A percentile compares a stretch with the other conserved stretches of the same genome.
Conservation (phyloP, 1,284 basidiomycete genomes). For the Earliella scabrosa region DNA sequence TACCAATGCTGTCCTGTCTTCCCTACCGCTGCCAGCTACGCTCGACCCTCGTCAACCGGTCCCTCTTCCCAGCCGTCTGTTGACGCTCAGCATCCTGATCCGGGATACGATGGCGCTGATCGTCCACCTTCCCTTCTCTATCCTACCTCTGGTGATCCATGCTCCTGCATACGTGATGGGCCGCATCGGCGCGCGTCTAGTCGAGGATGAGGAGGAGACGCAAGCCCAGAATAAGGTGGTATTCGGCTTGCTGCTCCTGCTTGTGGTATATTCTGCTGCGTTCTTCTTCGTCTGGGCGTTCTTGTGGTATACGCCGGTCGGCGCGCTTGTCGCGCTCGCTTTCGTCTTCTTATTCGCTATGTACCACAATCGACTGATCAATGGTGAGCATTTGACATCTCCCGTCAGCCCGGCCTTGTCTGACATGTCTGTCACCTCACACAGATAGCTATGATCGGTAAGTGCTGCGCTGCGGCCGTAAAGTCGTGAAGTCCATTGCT, state of each 20-base stretch:
- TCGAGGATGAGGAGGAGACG: constrained; percentile 88
- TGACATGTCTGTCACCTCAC: too few species aligned
- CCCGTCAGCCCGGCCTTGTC: too few species aligned
- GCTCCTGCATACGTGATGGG: constrained; percentile 84
- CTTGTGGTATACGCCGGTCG: constrained; percentile 68
- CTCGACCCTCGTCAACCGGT: constrained; percentile 78
- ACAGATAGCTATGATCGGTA: constrained; percentile 84
- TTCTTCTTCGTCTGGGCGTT: constrained; percentile 87
- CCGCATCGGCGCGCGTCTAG: constrained; percentile 72
- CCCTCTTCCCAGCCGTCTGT: constrained; percentile 80
- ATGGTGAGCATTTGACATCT: too few species aligned
- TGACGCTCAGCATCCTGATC: constrained; percentile 78
- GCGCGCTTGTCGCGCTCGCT: constrained; percentile 39
- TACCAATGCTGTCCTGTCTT: constrained; percentile 81
- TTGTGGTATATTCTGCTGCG: constrained; percentile 79
- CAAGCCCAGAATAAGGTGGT: constrained; percentile 93
- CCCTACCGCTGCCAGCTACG: constrained; percentile 76
- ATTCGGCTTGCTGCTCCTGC: constrained; percentile 76
- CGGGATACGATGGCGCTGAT: constrained; percentile 75
- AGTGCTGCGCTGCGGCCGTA: constrained; percentile 32
- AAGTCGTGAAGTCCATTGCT: constrained; percentile 2
- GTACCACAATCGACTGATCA: constrained; percentile 82
- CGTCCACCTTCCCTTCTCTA: constrained; percentile 84
- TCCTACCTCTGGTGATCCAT: constrained; percentile 83
- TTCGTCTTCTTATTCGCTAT: constrained; percentile 75